These are phyloP conservation scores for Ophiocordyceps sinensis DNA, from an alignment of 2,329 filamentous ascomycete species.

Conservation along the genomic window DNA sequence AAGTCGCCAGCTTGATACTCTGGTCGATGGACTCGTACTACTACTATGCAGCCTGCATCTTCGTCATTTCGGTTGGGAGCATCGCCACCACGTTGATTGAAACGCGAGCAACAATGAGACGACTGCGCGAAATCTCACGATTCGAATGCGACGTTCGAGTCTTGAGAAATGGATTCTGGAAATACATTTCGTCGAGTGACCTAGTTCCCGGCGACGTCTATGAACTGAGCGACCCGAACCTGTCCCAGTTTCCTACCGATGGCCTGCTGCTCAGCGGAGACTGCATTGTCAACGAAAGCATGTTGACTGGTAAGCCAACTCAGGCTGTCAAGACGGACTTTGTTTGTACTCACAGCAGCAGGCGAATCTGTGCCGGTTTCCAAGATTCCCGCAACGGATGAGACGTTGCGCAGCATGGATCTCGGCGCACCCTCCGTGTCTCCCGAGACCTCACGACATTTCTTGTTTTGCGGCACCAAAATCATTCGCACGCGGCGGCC, in stretches of 20 bases:
- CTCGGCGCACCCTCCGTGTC: constrained; percentile 70
- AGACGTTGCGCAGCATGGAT: constrained; percentile 62
- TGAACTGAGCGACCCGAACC: constrained; percentile 84
- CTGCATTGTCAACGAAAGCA: constrained; percentile 98
- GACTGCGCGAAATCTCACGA: constrained; percentile 77
- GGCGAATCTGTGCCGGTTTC: constrained; percentile 95
- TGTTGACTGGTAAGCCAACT: constrained; percentile 54
- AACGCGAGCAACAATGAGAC: constrained; percentile 81
- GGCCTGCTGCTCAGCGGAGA: constrained; percentile 84
- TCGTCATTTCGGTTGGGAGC: constrained; percentile 84
- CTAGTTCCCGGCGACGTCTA: constrained; percentile 93
- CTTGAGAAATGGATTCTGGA: constrained; percentile 89
- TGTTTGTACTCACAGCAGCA: constrained; percentile 6
- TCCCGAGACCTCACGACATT: constrained; percentile 71
- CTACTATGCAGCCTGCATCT: constrained; percentile 92
- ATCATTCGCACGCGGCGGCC: constrained; percentile 82
- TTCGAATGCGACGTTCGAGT: constrained; percentile 96
- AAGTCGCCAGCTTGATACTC: constrained; percentile 81
- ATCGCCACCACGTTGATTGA: constrained; percentile 83
- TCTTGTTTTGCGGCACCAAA: constrained; percentile 90
- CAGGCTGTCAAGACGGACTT: neutral
- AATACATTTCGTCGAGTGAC: constrained; percentile 71
- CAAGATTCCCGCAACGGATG: constrained; percentile 71
- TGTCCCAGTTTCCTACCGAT: constrained; percentile 82
- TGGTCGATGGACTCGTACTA: constrained; percentile 97